These are phyloP conservation scores for Thermothielavioides terrestris DNA, from an alignment of 495 filamentous ascomycete genomes.

Conservation along the genomic window DNA sequence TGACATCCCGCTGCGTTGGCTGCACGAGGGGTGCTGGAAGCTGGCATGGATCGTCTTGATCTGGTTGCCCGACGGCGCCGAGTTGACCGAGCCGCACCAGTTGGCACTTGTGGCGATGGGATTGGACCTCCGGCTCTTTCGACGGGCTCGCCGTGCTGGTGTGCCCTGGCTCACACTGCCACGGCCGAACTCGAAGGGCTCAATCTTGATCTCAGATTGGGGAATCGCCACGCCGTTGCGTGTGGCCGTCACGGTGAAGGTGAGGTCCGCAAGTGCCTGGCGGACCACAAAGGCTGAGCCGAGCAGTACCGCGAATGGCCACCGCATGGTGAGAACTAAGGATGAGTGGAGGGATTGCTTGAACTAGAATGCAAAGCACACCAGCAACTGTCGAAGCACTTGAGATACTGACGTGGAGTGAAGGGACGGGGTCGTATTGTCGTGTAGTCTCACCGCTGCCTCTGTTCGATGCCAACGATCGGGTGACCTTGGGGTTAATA, in stretches of 20 bases:
- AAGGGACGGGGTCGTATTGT: background rate
- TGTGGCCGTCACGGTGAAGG: conserved; percentile 16
- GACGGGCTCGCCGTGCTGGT: background rate
- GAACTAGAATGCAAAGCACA: conserved; percentile 4
- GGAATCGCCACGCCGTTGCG: conserved; percentile 22
- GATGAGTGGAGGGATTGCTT: background rate
- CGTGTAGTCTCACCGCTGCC: background rate
- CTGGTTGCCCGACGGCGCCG: conserved; percentile 12
- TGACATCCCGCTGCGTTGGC: conserved; percentile 9
- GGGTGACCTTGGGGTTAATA: conserved; percentile 4
- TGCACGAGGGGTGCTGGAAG: conserved; percentile 21
- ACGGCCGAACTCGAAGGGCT: conserved; percentile 12
- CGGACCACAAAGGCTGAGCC: conserved; percentile 12
- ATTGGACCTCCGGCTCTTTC: conserved; percentile 13
- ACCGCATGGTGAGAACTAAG: conserved; percentile 8
- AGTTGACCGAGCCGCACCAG: conserved; percentile 26
- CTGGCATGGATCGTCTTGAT: conserved; percentile 21
- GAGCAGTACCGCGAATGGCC: conserved; percentile 6
- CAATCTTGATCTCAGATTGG: conserved; percentile 19
- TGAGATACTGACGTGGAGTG: background rate
- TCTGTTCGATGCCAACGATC: background rate
- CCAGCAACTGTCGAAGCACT: background rate
- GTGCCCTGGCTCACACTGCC: background rate
- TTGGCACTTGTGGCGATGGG: conserved; percentile 13
- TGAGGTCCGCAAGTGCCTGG: conserved; percentile 13